These are phyloP conservation scores for Cytospora piceicola DNA, from an alignment of 2,329 filamentous ascomycete genomes.

Conservation along the genomic window DNA sequence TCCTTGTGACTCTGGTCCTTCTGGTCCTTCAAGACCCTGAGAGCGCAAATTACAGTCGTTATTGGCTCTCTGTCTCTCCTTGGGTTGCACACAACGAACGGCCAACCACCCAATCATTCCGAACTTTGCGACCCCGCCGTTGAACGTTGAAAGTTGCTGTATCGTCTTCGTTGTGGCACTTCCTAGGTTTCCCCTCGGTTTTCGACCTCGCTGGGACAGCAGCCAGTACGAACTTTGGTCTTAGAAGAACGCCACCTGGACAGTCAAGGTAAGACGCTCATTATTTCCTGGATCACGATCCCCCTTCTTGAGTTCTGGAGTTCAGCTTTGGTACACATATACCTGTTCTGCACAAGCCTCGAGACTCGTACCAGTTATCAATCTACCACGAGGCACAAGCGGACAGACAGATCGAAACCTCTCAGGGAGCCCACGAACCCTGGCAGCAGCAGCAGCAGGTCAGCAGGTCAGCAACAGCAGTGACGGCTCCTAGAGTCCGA, in stretches of 20 bases:
- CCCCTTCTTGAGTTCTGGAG: not conserved
- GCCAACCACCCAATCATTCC: conserved; percentile 32
- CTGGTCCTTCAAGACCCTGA: conserved; percentile 11
- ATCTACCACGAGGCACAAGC: not conserved
- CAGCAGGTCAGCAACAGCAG: conserved; percentile 5
- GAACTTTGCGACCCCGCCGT: conserved; percentile 30
- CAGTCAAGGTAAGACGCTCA: conserved; percentile 6
- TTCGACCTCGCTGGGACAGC: conserved; percentile 1
- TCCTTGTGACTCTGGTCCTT: conserved; percentile 11
- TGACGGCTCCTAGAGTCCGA: conserved; percentile 13
- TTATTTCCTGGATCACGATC: not conserved
- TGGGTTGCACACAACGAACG: conserved; percentile 29
- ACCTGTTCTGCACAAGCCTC: not conserved
- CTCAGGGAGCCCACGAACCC: not conserved
- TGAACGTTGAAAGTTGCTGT: conserved; percentile 29
- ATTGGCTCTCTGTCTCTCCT: conserved; percentile 28
- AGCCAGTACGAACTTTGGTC: not conserved
- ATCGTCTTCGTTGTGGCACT: conserved; percentile 16
- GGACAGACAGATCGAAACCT: not conserved
- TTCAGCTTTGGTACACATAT: not conserved
- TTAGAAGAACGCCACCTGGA: conserved; percentile 7
- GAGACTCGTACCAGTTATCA: not conserved
- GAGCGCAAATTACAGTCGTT: conserved; percentile 21
- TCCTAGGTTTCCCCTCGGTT: conserved; percentile 14
- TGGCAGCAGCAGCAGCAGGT: not conserved